Evolutionary conservation across 768 basidiomycete genomes (phyloP), one percentile per base, ranked within the genome.

Genomic region (Wakefieldia striispora): DNA sequence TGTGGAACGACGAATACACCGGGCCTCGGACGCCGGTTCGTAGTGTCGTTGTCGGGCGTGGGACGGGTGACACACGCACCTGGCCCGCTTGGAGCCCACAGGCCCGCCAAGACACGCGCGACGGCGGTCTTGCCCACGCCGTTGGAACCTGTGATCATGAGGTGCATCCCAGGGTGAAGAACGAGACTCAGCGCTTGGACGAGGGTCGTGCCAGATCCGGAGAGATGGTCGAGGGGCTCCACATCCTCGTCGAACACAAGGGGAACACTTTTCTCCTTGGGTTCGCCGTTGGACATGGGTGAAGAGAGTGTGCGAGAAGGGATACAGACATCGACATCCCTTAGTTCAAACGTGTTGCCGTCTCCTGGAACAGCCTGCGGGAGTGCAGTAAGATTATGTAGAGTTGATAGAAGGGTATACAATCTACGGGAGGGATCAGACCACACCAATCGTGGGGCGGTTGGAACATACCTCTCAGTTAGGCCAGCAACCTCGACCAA

Each of bases 401-500:
- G 72, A 1, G 90, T 88, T 7, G 94, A 89, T 20, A 97, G 71
- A 12, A 98, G 81, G 16, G 84, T 84, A 72, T 95, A 97, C 12
- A 98, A 75, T 39, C 95, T 82, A 35, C 7, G 1, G 13, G n/a
- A 3, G 20, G 27, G 34, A 7, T 61, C 41, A 55, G n/a, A 41
- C 12, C 29, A 31, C 4, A n/a, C 20, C 21, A 10, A 6, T 36
- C 26, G 24, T 8, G n/a, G 2, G 4, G 36, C 3, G 19, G 10
- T 17, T 23, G 3, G 14, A 9, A 43, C 57, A 24, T 47, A 65
- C 65, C 65, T 64, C 24, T 86, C 86, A 3, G 95, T 97, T 49
- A 95, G 82, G 10, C 95, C 95, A 5, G 93, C 92, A n/a, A 97
- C 81, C 65, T 95, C 92, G 20, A 97, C 82, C 6, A 97, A 73